Percentiles rank a stretch among this genome's conserved stretches.
These are phyloP conservation scores for Coix lacrymajobi DNA, from an alignment of 176 grass and related monocot species.

Conservation along the genomic window DNA sequence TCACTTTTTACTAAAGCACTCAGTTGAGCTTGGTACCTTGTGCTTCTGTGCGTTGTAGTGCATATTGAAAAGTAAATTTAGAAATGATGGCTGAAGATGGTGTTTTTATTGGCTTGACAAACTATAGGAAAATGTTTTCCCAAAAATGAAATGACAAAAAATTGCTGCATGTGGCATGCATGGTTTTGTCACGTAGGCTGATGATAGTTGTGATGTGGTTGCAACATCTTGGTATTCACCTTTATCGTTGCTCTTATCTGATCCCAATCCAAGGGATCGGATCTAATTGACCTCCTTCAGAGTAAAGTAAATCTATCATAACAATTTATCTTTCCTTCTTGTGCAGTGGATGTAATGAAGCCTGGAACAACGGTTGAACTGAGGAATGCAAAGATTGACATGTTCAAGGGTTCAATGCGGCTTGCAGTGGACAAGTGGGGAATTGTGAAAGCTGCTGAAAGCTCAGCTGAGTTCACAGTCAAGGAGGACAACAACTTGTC, in stretches of 20 bases:
- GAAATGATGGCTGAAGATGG: not conserved
- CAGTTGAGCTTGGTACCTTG: not conserved
- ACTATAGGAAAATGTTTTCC: not conserved
- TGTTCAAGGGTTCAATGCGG: conserved; percentile 52
- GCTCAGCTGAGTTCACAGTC: conserved; percentile 27
- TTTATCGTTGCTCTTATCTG: not conserved
- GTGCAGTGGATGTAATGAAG: conserved; percentile 44
- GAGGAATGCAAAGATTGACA: conserved; percentile 50
- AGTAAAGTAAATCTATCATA: too few species aligned
- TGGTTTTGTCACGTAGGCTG: not conserved
- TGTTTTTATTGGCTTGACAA: not conserved
- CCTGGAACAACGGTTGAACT: conserved; percentile 29
- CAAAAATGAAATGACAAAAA: not conserved
- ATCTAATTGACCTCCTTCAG: not conserved
- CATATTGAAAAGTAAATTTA: not conserved
- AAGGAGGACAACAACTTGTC: conserved; percentile 58
- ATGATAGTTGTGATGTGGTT: not conserved
- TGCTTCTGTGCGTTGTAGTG: not conserved
- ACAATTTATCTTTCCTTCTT: not conserved
- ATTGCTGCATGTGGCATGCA: not conserved
- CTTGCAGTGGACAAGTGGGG: conserved; percentile 53
- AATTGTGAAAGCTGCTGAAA: conserved; percentile 29
- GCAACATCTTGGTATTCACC: not conserved
- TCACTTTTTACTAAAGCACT: not conserved
- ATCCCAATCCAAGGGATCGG: not conserved